Evolutionary conservation across 768 basidiomycete species (phyloP), one percentile per base, ranked within the genome.

Genomic region (Kwoniella dendrophila): DNA sequence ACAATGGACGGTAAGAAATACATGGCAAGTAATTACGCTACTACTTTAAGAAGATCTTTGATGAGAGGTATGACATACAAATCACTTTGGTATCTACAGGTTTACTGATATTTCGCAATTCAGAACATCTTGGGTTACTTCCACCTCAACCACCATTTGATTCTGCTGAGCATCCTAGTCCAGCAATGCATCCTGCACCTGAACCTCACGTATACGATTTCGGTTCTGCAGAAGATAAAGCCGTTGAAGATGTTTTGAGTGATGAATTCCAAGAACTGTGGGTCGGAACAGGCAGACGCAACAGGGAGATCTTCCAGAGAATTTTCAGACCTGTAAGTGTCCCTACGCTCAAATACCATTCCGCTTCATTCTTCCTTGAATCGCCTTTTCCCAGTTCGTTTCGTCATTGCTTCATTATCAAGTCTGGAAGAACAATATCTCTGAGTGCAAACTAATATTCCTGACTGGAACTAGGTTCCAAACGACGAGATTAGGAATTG

Each of bases 71-170:
- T 67, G 79, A 60, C 26, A 22, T 43, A 14, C n/a, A 2, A 44
- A 3, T 7, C 8, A 30, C 16, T 5, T 11, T 11, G 20, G 18
- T 24, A 29, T 36, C n/a, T 24, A 16, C 24, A 27, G 10, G 14
- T 16, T 51, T 20, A 14, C 20, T 40, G 16, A 30, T 20, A 14
- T 43, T 43, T 20, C 11, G 3, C 2, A n/a, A 16, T 27, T 6
- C 77, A 90, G 91, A 95, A 79, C 88, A 95, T 72, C 84, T 95
- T 49, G 92, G 92, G 30, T 85, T 98, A 45, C 87, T 94, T 32
- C 81, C 82, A 16, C 89, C 92, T 3, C 92, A 96, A 78, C 68
- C 77, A 14, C 68, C 74, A 1, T 74, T 64, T 53, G 82, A 83
- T 65, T 71, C 75, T 34, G 77, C 78, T 22, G 58, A 80, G 29